Evolutionary conservation across 2,329 filamentous ascomycete genomes (phyloP), one percentile per base, ranked within the genome.

Genomic region (Fusarium sp.): DNA sequence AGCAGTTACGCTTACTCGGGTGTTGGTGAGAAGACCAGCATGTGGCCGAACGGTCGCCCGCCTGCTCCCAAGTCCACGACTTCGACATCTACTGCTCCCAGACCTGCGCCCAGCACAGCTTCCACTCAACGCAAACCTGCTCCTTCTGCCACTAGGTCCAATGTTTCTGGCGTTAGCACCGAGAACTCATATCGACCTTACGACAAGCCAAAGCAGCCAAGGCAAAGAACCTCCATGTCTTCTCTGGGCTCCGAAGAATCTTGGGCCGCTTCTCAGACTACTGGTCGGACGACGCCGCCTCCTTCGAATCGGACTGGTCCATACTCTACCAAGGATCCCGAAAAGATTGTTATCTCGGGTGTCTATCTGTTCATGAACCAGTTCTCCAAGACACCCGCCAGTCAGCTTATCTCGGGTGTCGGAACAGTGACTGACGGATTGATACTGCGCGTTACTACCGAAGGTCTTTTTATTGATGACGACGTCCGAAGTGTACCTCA

Each of bases 381-480:
- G 61, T 97, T 93, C 75, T 90, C 92, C 71, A 92, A 91, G 76
- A 94, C 92, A n/a, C 95, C 96, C 0, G 89, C 93, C n/a, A 94
- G 93, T 18, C 93, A 97, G 79, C 88, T 99, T 58, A 86, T 97
- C 37, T 93, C 93, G 1, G 93, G 92, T n/a, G 83, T 93, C 51
- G 93, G 91, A 19, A 86, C 91, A 48, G 93, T 98, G 31, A 97
- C 94, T 4, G 94, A 99, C 77, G 96, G 96, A 1, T 85, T 99
- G 46, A 92, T 98, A 65, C 86, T 99, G 65, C 92, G 93, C 53
- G 96, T 98, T 76, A 95, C 93, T 13, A 97, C 93, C 3, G 95
- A 97, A 79, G 96, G 96, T 19, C 86, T 98, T 56, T 98, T 98
- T 81, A 96, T 99, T 77, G 96, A 99, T 78, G 96, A 99, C 79